A percentile compares a stretch with the other conserved stretches of the same genome.
These are phyloP conservation scores for Aspergillus sclerotiicarbonarius DNA, from an alignment of 495 filamentous ascomycete species.

Conservation along the genomic window DNA sequence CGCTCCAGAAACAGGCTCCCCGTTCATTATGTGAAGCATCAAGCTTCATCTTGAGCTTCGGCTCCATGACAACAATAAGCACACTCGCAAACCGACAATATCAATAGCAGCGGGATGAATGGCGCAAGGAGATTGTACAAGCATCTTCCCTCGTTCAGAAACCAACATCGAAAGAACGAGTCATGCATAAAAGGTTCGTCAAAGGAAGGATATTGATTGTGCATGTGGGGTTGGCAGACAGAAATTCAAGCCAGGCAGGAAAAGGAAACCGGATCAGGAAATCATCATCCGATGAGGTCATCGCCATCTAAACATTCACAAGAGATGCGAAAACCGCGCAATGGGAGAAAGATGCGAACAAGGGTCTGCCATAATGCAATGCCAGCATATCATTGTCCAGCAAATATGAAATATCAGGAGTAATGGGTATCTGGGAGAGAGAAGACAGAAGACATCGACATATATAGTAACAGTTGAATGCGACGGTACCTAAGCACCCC, in stretches of 20 bases:
- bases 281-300: slow-evolving; percentile 21
- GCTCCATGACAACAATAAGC: slow-evolving; percentile 5
- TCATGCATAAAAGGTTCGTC: slow-evolving; percentile 13
- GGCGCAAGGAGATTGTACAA: slow-evolving; percentile 9
- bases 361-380: slow-evolving; percentile 21
- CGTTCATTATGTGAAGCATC: neutral
- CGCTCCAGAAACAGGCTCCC: neutral
- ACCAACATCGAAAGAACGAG: slow-evolving; percentile 8
- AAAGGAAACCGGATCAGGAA: slow-evolving; percentile 12
- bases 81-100: slow-evolving; percentile 1
- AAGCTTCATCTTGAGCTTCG: neutral
- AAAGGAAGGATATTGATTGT: slow-evolving; percentile 18
- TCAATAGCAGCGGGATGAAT: slow-evolving; percentile 1
- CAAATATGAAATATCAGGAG: slow-evolving; percentile 33
- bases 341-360: slow-evolving; percentile 11
- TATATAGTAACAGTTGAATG: slow-evolving; percentile 24
- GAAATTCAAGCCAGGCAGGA: neutral
- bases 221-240: slow-evolving; percentile 5
- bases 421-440: slow-evolving; percentile 43
- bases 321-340: slow-evolving; percentile 14
- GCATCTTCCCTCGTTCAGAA: slow-evolving; percentile 7
- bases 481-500: slow-evolving; percentile 31
- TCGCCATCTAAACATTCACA: slow-evolving; percentile 25
- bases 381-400: slow-evolving; percentile 31
- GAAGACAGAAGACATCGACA: slow-evolving; percentile 33